A percentile compares a stretch with the other conserved stretches of the same genome.
These are phyloP conservation scores for Leccinum rimulosum DNA, from an alignment of 768 basidiomycete species.

Conservation along the genomic window DNA sequence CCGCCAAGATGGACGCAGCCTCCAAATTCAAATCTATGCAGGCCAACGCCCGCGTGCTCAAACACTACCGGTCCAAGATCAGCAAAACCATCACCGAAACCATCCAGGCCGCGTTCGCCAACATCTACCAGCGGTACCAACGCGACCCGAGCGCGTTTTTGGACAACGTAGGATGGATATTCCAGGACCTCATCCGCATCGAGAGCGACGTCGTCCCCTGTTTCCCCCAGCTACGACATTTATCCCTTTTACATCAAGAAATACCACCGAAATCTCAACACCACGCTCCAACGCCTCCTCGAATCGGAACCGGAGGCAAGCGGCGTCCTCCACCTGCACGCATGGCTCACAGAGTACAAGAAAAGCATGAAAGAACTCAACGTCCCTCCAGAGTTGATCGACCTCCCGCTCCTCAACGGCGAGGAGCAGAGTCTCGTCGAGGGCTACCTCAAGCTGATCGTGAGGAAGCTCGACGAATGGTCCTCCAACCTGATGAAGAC, in stretches of 20 bases:
- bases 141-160: conserved; percentile 72
- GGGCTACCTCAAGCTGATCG: conserved; percentile 90
- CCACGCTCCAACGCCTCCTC: conserved; percentile 66
- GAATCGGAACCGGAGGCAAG: conserved; percentile 83
- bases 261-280: conserved; percentile 85
- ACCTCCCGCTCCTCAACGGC: conserved; percentile 91
- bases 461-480: conserved; percentile 97
- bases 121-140: conserved; percentile 59
- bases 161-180: conserved; percentile 82
- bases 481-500: conserved; percentile 89
- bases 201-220: conserved; percentile 86
- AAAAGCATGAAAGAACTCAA: conserved; percentile 93
- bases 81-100: conserved; percentile 76
- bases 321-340: conserved; percentile 78
- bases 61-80: conserved; percentile 92
- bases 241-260: conserved; percentile 78
- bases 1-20: conserved; percentile 88
- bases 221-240: conserved; percentile 92
- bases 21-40: conserved; percentile 92
- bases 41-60: conserved; percentile 88
- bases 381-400: conserved; percentile 74
- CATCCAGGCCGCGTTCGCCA: conserved; percentile 68
- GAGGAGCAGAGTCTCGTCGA: conserved; percentile 93
- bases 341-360: conserved; percentile 96
- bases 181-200: conserved; percentile 92